Conservation (phyloP, 345 rosid genomes). For the Eucalyptus curtisii region DNA sequence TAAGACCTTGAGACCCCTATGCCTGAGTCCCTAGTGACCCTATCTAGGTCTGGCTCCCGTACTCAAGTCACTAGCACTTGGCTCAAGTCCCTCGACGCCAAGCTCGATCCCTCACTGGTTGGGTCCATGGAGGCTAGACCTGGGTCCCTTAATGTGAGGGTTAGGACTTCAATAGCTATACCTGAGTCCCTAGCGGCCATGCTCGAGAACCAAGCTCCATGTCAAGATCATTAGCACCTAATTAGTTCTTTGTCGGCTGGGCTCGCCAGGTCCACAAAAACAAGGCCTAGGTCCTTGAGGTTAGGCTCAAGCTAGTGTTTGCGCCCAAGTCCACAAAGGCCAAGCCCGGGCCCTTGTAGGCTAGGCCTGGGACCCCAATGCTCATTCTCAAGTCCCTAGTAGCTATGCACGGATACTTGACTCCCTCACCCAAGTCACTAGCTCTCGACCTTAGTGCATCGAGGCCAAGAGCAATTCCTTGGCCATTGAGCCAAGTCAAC, state of each 20-base stretch:
- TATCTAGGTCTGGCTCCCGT: not conserved
- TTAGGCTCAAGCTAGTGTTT: not conserved
- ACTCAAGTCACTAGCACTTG: not conserved
- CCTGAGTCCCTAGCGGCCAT: not conserved
- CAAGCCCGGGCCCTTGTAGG: not conserved
- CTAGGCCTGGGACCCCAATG: not conserved
- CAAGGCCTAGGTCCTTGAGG: not conserved
- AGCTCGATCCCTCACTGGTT: too few relatives aligned
- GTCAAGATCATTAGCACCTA: not conserved
- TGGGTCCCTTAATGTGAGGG: not conserved
- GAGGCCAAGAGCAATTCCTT: not conserved
- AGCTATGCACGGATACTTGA: not conserved
- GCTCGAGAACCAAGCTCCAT: not conserved
- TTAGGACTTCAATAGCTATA: not conserved
- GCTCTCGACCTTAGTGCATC: not conserved
- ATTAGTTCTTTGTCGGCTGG: not conserved
- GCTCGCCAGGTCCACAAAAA: not conserved
- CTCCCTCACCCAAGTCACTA: not conserved
- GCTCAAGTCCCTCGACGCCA: not conserved
- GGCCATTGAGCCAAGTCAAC: not conserved
- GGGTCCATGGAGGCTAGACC: not conserved
- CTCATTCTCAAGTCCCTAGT: not conserved
- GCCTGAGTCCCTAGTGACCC: not conserved
- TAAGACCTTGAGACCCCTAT: not conserved
- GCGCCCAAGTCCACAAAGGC: too few relatives aligned